Percentiles rank a stretch among this genome's conserved stretches.
Conservation (phyloP, 73 alveolate genomes). For the Paramecium pentaurelia region DNA sequence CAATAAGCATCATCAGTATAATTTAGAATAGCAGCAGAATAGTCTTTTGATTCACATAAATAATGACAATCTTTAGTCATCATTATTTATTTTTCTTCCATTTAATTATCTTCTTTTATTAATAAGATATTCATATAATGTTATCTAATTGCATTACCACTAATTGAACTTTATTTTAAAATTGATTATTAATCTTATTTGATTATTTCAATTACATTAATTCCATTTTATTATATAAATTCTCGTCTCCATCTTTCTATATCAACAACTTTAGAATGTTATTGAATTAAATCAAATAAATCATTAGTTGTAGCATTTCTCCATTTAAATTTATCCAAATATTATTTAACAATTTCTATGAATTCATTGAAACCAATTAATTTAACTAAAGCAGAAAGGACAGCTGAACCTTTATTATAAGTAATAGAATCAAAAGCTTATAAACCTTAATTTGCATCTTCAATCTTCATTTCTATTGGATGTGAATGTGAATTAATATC, state of each 20-base stretch:
- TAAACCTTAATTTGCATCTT: conserved; percentile 85
- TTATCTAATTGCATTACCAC: background rate
- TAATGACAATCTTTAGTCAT: background rate
- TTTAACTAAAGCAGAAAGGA: conserved; percentile 78
- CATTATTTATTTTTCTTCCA: background rate
- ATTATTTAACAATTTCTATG: conserved; percentile 77
- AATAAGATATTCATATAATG: background rate
- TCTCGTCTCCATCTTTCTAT: background rate
- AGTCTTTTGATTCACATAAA: background rate
- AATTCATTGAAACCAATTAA: conserved; percentile 83
- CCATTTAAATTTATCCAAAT: conserved; percentile 80
- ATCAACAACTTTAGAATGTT: background rate
- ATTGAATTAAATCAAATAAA: conserved; percentile 78
- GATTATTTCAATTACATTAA: background rate
- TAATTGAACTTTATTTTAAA: background rate
- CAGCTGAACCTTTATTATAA: conserved; percentile 95
- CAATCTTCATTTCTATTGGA: conserved; percentile 84
- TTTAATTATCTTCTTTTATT: background rate
- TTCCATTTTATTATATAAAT: background rate
- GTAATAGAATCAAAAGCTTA: conserved; percentile 93
- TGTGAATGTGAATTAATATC: conserved; percentile 86
- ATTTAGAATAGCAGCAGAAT: background rate
- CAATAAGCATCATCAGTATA: background rate
- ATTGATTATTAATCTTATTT: background rate
- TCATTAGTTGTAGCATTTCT: conserved; percentile 84